Evolutionary conservation across 306 rosid genomes (phyloP).

Genomic region (Rosa chinensis): DNA sequence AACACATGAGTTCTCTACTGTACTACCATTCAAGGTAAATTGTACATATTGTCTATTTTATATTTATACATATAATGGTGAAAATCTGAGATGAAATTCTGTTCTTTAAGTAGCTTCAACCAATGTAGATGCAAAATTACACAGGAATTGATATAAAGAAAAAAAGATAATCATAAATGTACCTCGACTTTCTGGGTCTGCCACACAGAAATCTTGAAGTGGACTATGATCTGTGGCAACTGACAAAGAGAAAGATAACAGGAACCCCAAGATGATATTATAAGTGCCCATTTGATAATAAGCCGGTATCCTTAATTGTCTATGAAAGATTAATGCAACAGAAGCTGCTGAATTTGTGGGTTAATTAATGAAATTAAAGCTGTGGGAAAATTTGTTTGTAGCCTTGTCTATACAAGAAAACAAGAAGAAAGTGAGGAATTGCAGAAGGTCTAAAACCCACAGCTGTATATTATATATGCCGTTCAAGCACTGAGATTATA

Average conservation of each 20-base stretch:
- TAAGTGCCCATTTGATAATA: neutral
- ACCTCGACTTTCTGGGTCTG: conserved; percentile 29
- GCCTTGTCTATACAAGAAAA: neutral
- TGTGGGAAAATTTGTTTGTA: neutral
- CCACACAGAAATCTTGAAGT: conserved; percentile 52
- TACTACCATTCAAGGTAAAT: neutral
- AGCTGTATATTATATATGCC: neutral
- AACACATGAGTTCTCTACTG: neutral
- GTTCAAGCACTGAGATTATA: conserved; percentile 4
- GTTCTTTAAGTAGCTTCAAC: neutral
- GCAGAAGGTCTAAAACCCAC: neutral
- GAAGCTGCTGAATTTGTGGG: neutral
- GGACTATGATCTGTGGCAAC: conserved; percentile 25
- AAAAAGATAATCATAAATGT: neutral
- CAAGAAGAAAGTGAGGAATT: conserved; percentile 1
- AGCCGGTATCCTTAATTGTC: neutral
- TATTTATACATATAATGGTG: neutral
- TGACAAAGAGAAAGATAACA: conserved; percentile 12
- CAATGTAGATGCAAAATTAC: neutral
- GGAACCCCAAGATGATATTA: neutral
- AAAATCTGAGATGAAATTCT: neutral
- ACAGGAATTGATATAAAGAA: neutral
- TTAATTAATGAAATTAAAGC: neutral
- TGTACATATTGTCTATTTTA: too few species aligned
- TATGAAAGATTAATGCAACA: neutral